A percentile compares a stretch with the other conserved stretches of the same genome.
Conservation (phyloP, 2,329 filamentous ascomycete genomes). For the Neofusicoccum cordaticola region DNA sequence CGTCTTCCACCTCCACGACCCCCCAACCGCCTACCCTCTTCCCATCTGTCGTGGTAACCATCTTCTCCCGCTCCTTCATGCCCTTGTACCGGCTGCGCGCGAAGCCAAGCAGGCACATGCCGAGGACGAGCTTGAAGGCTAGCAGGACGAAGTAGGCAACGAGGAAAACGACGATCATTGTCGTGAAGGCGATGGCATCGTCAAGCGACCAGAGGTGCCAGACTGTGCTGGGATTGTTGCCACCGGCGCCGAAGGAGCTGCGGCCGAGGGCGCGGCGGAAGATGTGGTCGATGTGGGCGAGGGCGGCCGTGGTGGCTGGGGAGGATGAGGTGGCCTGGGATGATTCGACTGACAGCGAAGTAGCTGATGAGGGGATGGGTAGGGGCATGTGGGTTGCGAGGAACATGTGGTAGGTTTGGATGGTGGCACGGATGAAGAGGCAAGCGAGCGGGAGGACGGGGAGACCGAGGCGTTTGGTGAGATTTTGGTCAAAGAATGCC, state of each 20-base stretch:
- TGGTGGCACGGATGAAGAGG: slow-evolving; percentile 87
- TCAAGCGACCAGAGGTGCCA: slow-evolving; percentile 61
- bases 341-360: slow-evolving; percentile 61
- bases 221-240: slow-evolving; percentile 29
- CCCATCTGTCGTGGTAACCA: slow-evolving; percentile 59
- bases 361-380: slow-evolving; percentile 65
- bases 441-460: slow-evolving; percentile 91
- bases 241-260: slow-evolving; percentile 60
- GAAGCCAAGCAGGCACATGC: slow-evolving; percentile 81
- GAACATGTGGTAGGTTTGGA: slow-evolving; percentile 99
- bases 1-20: slow-evolving; percentile 83
- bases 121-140: slow-evolving; percentile 68
- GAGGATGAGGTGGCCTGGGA: slow-evolving; percentile 46
- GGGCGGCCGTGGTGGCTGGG: slow-evolving; percentile 70
- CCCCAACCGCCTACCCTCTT: slow-evolving; percentile 79
- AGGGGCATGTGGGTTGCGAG: slow-evolving; percentile 80
- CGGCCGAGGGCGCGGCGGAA: slow-evolving; percentile 75
- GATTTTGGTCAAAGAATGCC: slow-evolving; percentile 86
- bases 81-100: slow-evolving; percentile 72
- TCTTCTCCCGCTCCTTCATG: slow-evolving; percentile 70
- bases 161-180: slow-evolving; percentile 84
- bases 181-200: slow-evolving; percentile 69
- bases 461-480: slow-evolving; percentile 84
- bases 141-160: slow-evolving; percentile 47
- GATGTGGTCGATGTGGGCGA: slow-evolving; percentile 74